Base-by-base conservation (phyloP, 2,329 filamentous ascomycete genomes). In the Bimuria novae-zelandiae region DNA sequence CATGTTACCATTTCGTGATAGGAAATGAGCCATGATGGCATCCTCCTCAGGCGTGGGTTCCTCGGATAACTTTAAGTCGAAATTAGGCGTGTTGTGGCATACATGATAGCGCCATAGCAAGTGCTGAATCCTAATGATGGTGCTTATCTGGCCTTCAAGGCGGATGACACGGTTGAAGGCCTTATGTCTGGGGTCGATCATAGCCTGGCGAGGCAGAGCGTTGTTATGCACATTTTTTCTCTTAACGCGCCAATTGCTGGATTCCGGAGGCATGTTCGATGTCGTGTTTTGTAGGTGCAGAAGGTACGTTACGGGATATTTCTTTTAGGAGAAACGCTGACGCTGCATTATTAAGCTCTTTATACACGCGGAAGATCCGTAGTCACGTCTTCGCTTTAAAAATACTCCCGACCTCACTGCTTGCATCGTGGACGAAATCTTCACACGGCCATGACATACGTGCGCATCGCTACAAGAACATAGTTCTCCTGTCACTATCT, bases 81-180 rank as follows among this genome's bases (percentile, higher is more conserved):
- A 5, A 27, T 2, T n/a, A 3, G 23, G 23, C 5, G 7, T 40
- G 2, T 3, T 17, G n/a, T 23, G n/a, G 21, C 35, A 22, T 11
- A 10, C 10, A 7, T 36, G 22, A 22, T 37, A 41, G 19, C 22
- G 19, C 37, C 16, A 42, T 29, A 54, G 33, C 37, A 50, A 57
- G n/a, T 22, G 17, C 0, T 51, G n/a, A 5, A 54, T 40, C 8
- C 43, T 7, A 14, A 42, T 23, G 19, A 45, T 41, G n/a, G 41
- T 25, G 2, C 22, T 12, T 23, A 54, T 51, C 22, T 56, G 54
- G 25, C 54, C 54, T 48, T 57, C 54, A 7, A 51, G 37, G 17
- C 51, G 37, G n/a, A 57, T 39, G 12, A 57, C 42, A 23, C 17
- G n/a, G 47, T 51, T 54, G 43, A 35, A 57, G 3, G 8, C 37